These are phyloP conservation scores for Nakazawaea holstii DNA, from an alignment of 805 yeast species.

Conservation along the genomic window DNA sequence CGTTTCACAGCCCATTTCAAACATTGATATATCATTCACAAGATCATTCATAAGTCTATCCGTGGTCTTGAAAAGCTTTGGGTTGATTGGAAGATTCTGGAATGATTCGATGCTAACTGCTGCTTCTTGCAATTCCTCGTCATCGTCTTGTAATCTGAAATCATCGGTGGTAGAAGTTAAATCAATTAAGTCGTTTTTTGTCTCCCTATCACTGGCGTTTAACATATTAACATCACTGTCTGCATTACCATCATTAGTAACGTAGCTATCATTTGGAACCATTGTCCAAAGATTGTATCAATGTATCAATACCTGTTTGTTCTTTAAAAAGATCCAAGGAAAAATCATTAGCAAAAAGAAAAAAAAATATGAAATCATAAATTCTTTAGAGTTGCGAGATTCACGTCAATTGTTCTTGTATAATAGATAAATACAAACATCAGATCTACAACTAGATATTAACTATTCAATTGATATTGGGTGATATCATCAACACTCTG, in stretches of 20 bases:
- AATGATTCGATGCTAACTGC: not conserved
- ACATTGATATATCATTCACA: slow-evolving; percentile 35
- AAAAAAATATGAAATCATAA: no score
- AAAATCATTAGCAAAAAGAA: no score
- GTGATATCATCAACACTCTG: no score
- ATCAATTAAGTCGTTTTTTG: slow-evolving; percentile 4
- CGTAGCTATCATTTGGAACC: slow-evolving; percentile 1
- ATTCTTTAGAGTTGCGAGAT: no score
- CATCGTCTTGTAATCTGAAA: not conserved
- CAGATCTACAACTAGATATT: no score
- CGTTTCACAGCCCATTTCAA: slow-evolving; percentile 12
- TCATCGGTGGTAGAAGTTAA: not conserved
- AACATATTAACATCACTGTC: slow-evolving; percentile 2
- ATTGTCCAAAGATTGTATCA: not conserved
- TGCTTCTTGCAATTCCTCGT: not conserved
- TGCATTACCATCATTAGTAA: not conserved
- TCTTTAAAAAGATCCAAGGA: no score
- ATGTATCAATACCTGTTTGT: no score
- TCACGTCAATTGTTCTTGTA: no score
- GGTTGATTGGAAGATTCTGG: not conserved
- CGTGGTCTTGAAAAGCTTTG: slow-evolving; percentile 49
- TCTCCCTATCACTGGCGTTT: not conserved
- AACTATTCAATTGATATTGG: no score
- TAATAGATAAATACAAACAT: no score
- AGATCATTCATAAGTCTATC: slow-evolving; percentile 67